Base-by-base conservation (phyloP, 805 yeast species). In the Hanseniaspora pseudoguilliermondii region DNA sequence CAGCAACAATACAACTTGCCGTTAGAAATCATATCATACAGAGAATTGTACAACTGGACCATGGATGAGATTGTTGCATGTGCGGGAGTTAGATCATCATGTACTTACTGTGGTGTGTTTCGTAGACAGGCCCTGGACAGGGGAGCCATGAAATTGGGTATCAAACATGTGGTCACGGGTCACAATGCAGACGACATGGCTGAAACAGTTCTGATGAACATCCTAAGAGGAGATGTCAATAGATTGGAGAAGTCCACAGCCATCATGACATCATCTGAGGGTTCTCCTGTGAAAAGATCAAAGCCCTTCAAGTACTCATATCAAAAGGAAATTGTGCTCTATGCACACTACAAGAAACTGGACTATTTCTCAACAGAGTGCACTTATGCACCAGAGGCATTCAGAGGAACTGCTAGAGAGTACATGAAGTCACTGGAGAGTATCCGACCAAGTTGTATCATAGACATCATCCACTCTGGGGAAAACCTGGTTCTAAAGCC, bases 141-240 rank as follows among this genome's bases (percentile, higher is more conserved):
- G 61, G 99, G 98, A 2, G 96, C 97, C 2, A 82, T 86, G 11
- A 84, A 83, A 65, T 70, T 91, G 25, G 88, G 83, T 0, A 89
- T 93, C 52, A 75, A 77, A 54, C 99, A 93, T 69, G 93, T 93
- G 35, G 95, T 93, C 1, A 93, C 99, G 0, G 99, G 99, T 2
- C 99, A 93, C 69, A 93, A 93, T 68, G 99, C 99, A 0, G 99
- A 93, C 68, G 99, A 93, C 70, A 86, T 93, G 87, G 99, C 99
- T 1, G 99, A 93, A 65, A 93, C 99, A 0, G 95, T 93, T 5
- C 70, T 93, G 55, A 91, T 93, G 97, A 93, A 93, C 68, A 70
- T 93, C 46, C 71, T 93, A 32, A 76, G 99, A 62, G 99, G 99
- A n/a, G 99, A 93, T 66, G 84, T 89, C 7, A 95, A 95, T 25